A percentile compares a stretch with the other conserved stretches of the same genome.
Evolutionary conservation across 2,329 filamentous ascomycete genomes (phyloP).

Genomic region (Alternaria sp.): DNA sequence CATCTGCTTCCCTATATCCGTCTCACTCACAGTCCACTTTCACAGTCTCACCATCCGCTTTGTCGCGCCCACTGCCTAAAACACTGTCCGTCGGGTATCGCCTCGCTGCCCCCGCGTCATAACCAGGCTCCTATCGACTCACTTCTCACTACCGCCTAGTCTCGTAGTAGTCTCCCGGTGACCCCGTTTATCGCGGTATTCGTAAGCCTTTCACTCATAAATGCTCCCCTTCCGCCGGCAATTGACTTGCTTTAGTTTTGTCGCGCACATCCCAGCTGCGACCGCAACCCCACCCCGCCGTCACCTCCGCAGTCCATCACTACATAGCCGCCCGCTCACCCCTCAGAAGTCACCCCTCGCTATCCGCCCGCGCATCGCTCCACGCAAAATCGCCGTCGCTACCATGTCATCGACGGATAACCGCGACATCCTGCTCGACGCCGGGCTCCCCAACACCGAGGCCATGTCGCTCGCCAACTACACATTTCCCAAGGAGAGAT

Average conservation of each 20-base stretch:
- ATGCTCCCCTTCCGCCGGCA: slow-evolving; percentile 17
- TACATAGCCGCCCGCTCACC: slow-evolving; percentile 14
- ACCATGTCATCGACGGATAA: slow-evolving; percentile 34
- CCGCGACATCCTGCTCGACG: slow-evolving; percentile 28
- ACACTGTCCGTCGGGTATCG: slow-evolving; percentile 14
- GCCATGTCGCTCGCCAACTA: slow-evolving; percentile 57
- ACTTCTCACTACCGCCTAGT: slow-evolving; percentile 26
- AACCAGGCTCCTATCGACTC: slow-evolving; percentile 10
- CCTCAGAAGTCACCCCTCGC: slow-evolving; percentile 14
- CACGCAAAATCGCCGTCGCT: neutral
- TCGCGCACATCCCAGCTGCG: slow-evolving; percentile 1
- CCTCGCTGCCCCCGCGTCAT: slow-evolving; percentile 27
- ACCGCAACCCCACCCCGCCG: slow-evolving; percentile 9
- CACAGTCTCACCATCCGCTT: neutral
- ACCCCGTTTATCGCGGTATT: slow-evolving; percentile 14
- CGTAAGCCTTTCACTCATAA: slow-evolving; percentile 25
- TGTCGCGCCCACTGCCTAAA: neutral
- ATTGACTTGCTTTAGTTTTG: slow-evolving; percentile 24
- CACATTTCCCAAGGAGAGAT: slow-evolving; percentile 66
- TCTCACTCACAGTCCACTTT: neutral
- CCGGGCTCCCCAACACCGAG: slow-evolving; percentile 33
- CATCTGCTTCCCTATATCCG: neutral
- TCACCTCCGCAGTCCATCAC: slow-evolving; percentile 1
- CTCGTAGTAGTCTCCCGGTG: slow-evolving; percentile 16
- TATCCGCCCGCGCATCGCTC: slow-evolving; percentile 6